Evolutionary conservation across 345 rosid species (phyloP).

Genomic region (Kernera saxatilis): DNA sequence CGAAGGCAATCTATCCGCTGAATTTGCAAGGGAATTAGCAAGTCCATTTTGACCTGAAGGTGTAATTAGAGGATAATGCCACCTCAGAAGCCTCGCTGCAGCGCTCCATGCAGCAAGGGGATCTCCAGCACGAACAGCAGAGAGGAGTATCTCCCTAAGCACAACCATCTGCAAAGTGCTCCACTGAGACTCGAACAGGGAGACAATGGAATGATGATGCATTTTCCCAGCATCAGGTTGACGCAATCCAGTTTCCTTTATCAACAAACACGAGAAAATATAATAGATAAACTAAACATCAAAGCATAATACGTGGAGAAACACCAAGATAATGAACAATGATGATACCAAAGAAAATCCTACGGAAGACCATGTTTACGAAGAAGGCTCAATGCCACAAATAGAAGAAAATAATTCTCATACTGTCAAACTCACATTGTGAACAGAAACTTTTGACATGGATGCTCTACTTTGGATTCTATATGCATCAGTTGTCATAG

Average conservation of each 20-base stretch:
- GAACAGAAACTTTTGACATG: conserved; percentile 38
- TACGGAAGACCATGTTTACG: background rate
- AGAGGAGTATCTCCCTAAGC: conserved; percentile 87
- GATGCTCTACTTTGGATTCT: conserved; percentile 91
- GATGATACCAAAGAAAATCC: background rate
- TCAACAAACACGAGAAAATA: conserved; percentile 16
- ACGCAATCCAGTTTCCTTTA: conserved; percentile 54
- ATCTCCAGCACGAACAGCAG: conserved; percentile 97
- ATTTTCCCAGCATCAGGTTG: conserved; percentile 65
- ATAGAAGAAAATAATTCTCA: background rate
- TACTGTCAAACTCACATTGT: conserved; percentile 35
- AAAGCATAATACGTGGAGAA: background rate
- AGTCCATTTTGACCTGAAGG: conserved; percentile 99
- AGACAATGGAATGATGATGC: conserved; percentile 79
- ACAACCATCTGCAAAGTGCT: conserved; percentile 99
- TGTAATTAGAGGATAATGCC: conserved; percentile 92
- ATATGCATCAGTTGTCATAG: conserved; percentile 91
- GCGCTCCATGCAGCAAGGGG: conserved; percentile 99
- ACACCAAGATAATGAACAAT: background rate
- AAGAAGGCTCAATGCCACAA: conserved; percentile 4
- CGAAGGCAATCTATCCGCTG: conserved; percentile 85
- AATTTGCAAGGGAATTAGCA: conserved; percentile 77
- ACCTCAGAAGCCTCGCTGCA: conserved; percentile 92
- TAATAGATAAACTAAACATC: background rate
- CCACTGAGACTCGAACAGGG: conserved; percentile 95